Evolutionary conservation across 495 filamentous ascomycete species (phyloP).

Genomic region (Opeltia flavorubescens): DNA sequence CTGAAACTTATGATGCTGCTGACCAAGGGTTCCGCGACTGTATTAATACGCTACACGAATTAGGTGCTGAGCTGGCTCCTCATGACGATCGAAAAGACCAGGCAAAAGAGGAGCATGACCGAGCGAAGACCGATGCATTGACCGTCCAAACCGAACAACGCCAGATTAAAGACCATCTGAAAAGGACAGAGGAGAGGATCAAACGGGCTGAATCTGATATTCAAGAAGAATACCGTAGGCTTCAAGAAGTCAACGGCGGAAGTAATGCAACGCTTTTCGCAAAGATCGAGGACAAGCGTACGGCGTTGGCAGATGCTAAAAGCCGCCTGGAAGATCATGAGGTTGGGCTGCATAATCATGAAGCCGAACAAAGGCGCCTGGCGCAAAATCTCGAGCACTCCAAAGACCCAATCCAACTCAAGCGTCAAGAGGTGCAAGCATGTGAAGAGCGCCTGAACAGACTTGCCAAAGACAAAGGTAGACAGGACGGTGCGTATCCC

Average conservation of each 20-base stretch:
- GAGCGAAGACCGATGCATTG: constrained; percentile 27
- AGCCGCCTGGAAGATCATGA: constrained; percentile 21
- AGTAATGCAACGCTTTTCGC: constrained; percentile 34
- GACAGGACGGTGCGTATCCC: constrained; percentile 42
- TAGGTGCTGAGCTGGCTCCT: constrained; percentile 34
- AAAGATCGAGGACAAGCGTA: constrained; percentile 28
- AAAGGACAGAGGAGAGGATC: constrained; percentile 28
- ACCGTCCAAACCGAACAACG: constrained; percentile 38
- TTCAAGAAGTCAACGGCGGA: constrained; percentile 39
- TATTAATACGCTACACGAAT: constrained; percentile 37
- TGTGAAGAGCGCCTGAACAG: constrained; percentile 31
- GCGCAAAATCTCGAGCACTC: constrained; percentile 20
- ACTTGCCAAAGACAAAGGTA: constrained; percentile 38
- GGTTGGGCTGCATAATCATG: constrained; percentile 14
- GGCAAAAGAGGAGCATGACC: constrained; percentile 26
- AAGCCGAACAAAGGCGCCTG: constrained; percentile 25
- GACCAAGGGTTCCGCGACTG: constrained; percentile 36
- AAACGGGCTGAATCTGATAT: constrained; percentile 27
- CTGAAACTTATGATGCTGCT: constrained; percentile 28
- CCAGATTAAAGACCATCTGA: constrained; percentile 31
- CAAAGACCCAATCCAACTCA: constrained; percentile 16
- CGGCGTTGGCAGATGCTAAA: constrained; percentile 21
- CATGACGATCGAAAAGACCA: constrained; percentile 26
- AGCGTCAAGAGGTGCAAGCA: constrained; percentile 26
- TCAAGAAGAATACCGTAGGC: constrained; percentile 31